These are phyloP conservation scores for Brettanomyces naardenensis DNA, from an alignment of 805 yeast species.

Conservation along the genomic window DNA sequence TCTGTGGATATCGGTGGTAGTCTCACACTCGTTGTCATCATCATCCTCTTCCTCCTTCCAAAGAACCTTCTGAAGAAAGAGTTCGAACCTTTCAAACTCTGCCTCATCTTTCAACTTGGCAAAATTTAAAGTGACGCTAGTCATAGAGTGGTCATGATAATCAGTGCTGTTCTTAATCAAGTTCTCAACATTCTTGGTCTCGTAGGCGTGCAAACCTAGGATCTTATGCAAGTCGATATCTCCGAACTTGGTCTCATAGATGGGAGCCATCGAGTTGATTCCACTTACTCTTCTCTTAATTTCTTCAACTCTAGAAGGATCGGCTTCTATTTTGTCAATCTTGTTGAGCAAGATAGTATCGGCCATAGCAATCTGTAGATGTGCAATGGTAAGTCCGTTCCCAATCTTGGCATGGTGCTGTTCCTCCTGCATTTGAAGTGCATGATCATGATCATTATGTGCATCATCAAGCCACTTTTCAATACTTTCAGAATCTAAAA, in stretches of 20 bases:
- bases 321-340: slow-evolving; percentile 42
- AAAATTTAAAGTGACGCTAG: slow-evolving; percentile 45
- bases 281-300: slow-evolving; percentile 31
- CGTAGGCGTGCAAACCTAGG: slow-evolving; percentile 77
- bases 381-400: slow-evolving; percentile 66
- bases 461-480: slow-evolving; percentile 57
- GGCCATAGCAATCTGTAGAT: slow-evolving; percentile 83
- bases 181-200: slow-evolving; percentile 25
- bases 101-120: slow-evolving; percentile 26
- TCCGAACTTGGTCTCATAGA: slow-evolving; percentile 66
- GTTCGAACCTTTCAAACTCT: slow-evolving; percentile 42
- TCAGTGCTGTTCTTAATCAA: slow-evolving; percentile 16
- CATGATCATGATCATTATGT: slow-evolving; percentile 37
- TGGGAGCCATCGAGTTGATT: slow-evolving; percentile 65
- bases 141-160: slow-evolving; percentile 44
- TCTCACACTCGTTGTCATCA: slow-evolving; percentile 10
- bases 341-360: slow-evolving; percentile 80
- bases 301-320: slow-evolving; percentile 14
- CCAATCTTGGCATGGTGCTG: slow-evolving; percentile 12
- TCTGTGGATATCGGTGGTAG: slow-evolving; percentile 62
- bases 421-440: slow-evolving; percentile 27
- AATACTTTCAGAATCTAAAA: slow-evolving; percentile 69
- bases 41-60: slow-evolving; percentile 56
- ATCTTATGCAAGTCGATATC: slow-evolving; percentile 58
- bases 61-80: slow-evolving; percentile 58